phyloP scores from a whole-genome alignment of 1,284 basidiomycete genomes.

The Pterula multifida region DNA sequence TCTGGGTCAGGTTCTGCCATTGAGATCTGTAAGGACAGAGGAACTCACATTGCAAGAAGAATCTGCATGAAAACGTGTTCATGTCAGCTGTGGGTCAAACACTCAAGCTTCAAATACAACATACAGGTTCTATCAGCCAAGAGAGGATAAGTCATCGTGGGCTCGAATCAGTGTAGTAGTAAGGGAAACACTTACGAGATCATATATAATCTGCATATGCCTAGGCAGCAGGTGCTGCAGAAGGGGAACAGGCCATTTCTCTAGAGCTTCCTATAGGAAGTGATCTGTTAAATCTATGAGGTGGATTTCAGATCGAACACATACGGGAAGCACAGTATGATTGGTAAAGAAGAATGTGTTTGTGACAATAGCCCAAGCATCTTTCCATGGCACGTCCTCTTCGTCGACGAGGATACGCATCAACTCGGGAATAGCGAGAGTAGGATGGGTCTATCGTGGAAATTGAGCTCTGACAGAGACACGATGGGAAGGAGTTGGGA shows the following conservation, averaged over 20 bases:
- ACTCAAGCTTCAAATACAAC: not conserved
- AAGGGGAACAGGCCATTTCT: slow-evolving; percentile 84
- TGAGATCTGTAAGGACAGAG: not conserved
- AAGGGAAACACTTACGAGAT: slow-evolving; percentile 47
- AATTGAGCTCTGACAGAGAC: not conserved
- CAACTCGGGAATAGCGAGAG: slow-evolving; percentile 86
- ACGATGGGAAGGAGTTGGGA: not conserved
- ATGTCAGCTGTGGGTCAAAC: not conserved
- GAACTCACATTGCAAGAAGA: slow-evolving; percentile 50
- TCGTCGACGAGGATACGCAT: slow-evolving; percentile 86
- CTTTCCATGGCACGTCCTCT: slow-evolving; percentile 74
- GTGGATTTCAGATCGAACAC: slow-evolving; percentile 14
- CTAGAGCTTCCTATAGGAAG: slow-evolving; percentile 48
- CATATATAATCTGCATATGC: slow-evolving; percentile 85
- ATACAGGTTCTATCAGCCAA: not conserved
- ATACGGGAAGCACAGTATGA: slow-evolving; percentile 70
- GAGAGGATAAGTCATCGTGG: not conserved
- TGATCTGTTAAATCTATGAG: slow-evolving; percentile 2
- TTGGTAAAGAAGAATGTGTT: slow-evolving; percentile 92
- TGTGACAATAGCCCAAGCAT: slow-evolving; percentile 78
- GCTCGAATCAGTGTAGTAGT: not conserved
- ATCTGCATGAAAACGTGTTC: slow-evolving; percentile 21
- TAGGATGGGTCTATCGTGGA: slow-evolving; percentile 78
- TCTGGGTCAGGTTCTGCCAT: not conserved
- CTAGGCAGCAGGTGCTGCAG: slow-evolving; percentile 74